Base-by-base conservation (phyloP, 306 rosid species). In the Dryas alaskensis region DNA sequence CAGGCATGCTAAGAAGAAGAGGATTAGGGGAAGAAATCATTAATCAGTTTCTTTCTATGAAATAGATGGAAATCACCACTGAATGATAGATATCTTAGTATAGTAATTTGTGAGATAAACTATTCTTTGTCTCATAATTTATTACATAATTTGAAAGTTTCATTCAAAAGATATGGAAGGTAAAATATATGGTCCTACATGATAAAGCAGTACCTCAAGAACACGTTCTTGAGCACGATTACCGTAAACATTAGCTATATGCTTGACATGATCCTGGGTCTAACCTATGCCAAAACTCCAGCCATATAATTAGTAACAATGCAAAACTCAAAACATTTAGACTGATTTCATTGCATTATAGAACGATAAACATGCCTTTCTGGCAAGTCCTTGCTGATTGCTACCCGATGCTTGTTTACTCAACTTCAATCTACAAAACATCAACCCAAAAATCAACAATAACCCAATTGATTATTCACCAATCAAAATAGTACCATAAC, bases 271-370 rank as follows among this genome's bases (percentile, higher is more conserved):
- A 46, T 85, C 84, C 84, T 75, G 73, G 80, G 79, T 69, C 98
- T 94, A 82, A 84, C 86, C 84, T 72, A 91, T 14, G 91, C 89
- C 76, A 86, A 88, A 87, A 88, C 5, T 68, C 52, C 71, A 76
- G 64, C 62, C 76, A 85, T 75, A 75, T 58, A 71, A 71, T 62
- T 31, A 72, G n/a, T 40, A 58, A 51, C 31, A 65, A n/a, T 3
- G 49, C 65, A 51, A 73, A 60, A 79, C 63, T 72, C 53, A 16
- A 79, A 79, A 47, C 39, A 8, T 53, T 48, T 61, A 76, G 14
- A 69, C 45, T 16, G 67, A 54, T 67, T 37, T 40, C 31, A 45
- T 25, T 10, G 46, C 52, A 54, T 60, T 39, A 74, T 65, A 59
- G 43, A 25, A 76, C 48, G 48, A 68, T 48, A 57, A 49, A 73